Conservation (phyloP, 2,329 filamentous ascomycete species). For the Juglanconis oblonga region DNA sequence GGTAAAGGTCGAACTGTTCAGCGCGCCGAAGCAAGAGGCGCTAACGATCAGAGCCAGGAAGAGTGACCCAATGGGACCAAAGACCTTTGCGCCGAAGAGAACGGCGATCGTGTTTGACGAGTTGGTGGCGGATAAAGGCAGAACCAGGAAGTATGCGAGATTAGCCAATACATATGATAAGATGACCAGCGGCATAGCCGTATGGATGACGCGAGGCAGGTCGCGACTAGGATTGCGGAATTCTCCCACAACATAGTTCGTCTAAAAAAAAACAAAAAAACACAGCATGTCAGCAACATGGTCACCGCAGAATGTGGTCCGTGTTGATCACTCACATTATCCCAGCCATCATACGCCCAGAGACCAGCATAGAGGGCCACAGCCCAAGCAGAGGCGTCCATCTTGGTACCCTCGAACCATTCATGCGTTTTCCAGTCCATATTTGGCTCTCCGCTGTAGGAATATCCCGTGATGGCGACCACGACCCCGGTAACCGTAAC, state of each 20-base stretch:
- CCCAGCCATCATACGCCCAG: constrained; percentile 99
- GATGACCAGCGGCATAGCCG: constrained; percentile 92
- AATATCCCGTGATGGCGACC: constrained; percentile 82
- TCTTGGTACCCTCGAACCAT: constrained; percentile 87
- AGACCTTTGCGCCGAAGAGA: constrained; percentile 85
- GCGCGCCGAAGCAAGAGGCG: constrained; percentile 87
- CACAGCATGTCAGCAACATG: constrained; percentile 2
- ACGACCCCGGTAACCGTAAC: constrained; percentile 87
- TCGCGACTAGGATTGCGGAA: constrained; percentile 90
- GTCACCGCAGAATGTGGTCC: background rate
- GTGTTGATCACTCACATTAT: constrained; percentile 68
- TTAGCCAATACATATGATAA: constrained; percentile 88
- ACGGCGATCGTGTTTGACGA: constrained; percentile 94
- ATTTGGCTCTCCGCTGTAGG: constrained; percentile 71
- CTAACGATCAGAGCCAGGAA: constrained; percentile 85
- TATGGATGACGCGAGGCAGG: constrained; percentile 91
- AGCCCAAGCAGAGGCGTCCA: constrained; percentile 81
- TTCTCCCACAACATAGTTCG: constrained; percentile 96
- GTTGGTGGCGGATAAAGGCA: constrained; percentile 77
- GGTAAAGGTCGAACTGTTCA: constrained; percentile 94
- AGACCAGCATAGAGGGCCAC: constrained; percentile 92
- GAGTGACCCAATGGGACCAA: constrained; percentile 78
- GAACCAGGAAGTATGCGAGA: constrained; percentile 88
- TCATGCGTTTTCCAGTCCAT: constrained; percentile 80
- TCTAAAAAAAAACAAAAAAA: constrained; percentile 48